phyloP scores from a whole-genome alignment of 2,329 filamentous ascomycete species.

The Geosmithia flava region DNA sequence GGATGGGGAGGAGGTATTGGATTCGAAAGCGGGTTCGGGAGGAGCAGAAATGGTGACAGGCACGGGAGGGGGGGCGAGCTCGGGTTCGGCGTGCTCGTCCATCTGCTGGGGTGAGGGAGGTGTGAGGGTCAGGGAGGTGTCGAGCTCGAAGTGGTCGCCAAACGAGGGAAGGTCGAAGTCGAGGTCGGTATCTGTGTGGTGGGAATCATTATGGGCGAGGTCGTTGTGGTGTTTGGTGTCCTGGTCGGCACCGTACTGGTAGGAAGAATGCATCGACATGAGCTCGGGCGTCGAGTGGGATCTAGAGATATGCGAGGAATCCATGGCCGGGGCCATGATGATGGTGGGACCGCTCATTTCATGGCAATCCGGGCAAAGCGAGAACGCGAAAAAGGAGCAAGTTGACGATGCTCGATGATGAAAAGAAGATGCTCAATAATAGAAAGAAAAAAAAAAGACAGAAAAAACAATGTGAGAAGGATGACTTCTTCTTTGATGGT shows the following conservation, averaged over 20 bases:
- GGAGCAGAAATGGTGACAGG: background rate
- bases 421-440: too few relatives aligned
- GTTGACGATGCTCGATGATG: too few relatives aligned
- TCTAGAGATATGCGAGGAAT: conserved; percentile 16
- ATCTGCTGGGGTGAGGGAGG: background rate
- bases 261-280: conserved; percentile 11
- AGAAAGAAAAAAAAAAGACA: background rate
- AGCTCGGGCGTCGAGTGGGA: conserved; percentile 21
- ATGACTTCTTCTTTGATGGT: too few relatives aligned
- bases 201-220: background rate
- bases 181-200: conserved; percentile 11
- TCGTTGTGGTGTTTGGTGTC: conserved; percentile 9
- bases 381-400: too few relatives aligned
- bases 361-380: conserved; percentile 9
- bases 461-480: background rate
- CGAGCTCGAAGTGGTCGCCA: conserved; percentile 35
- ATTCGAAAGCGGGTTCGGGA: background rate
- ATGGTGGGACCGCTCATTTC: conserved; percentile 21
- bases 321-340: conserved; percentile 25
- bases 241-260: background rate
- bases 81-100: background rate
- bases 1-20: background rate
- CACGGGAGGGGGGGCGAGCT: background rate
- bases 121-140: conserved; percentile 25
- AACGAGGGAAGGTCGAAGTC: conserved; percentile 40